Percentiles rank a stretch among this genome's conserved stretches.
Evolutionary conservation across 2,329 filamentous ascomycete species (phyloP).

Genomic region (Exserohilum rostratum): DNA sequence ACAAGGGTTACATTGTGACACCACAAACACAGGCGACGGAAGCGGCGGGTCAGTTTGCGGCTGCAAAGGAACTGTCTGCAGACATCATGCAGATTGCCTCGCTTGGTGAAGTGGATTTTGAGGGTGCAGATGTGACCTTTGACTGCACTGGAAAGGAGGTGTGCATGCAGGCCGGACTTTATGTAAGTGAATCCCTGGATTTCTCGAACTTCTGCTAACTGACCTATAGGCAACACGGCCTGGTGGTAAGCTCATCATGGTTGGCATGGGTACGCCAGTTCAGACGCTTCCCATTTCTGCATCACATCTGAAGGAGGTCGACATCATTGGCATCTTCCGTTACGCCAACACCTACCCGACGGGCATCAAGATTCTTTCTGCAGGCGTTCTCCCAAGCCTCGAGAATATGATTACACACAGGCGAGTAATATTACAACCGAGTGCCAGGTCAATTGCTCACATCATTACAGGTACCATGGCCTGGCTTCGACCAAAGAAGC

Average conservation of each 20-base stretch:
- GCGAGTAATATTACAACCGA: not conserved
- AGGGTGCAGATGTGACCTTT: constrained; percentile 50
- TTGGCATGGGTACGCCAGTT: constrained; percentile 63
- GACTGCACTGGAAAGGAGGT: constrained; percentile 53
- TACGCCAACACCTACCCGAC: constrained; percentile 62
- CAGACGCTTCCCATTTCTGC: constrained; percentile 61
- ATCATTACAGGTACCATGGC: constrained; percentile 43
- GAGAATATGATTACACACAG: constrained; percentile 61
- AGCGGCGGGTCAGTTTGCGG: constrained; percentile 39
- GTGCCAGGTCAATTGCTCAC: not conserved
- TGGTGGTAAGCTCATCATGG: constrained; percentile 60
- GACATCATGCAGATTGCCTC: constrained; percentile 48
- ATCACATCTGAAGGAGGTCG: constrained; percentile 62
- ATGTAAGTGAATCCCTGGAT: constrained; percentile 35
- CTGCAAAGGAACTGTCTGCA: constrained; percentile 45
- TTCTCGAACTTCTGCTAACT: constrained; percentile 15
- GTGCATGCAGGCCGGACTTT: constrained; percentile 52
- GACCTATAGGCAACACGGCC: constrained; percentile 49
- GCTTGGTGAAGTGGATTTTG: constrained; percentile 44
- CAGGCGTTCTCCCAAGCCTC: constrained; percentile 56
- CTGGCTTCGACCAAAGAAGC: constrained; percentile 58
- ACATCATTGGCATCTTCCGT: constrained; percentile 63
- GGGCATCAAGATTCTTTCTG: constrained; percentile 60
- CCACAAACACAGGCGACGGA: constrained; percentile 32
- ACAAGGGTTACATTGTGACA: constrained; percentile 46